Base-by-base conservation (phyloP, 352 stramenopile species). In the Phytophthora tubulina region DNA sequence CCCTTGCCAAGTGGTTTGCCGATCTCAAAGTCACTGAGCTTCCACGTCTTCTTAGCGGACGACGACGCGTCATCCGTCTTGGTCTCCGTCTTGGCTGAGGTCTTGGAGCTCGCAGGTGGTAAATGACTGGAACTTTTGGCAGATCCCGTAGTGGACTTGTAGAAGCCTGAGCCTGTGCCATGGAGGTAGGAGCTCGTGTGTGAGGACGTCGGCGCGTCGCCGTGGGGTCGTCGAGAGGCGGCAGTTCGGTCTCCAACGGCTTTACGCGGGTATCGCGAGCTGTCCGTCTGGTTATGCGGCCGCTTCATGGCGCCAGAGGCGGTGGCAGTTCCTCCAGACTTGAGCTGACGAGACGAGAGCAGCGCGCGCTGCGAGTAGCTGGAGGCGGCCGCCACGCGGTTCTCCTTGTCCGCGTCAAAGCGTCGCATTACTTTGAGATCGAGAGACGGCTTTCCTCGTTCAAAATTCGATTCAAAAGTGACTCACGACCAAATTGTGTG, bases 11-110 rank as follows among this genome's bases (percentile, higher is more conserved):
- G 87, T 1, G 97, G 97, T 62, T 98, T 98, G 45, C 98, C 98
- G 69, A 99, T 99, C 67, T 99, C 97, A 92, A 99, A 99, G 81
- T 99, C 98, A 64, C 91, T 92, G 27, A 99, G 79, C 55, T 92
- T 97, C 97, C 94, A 98, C 39, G 79, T 93, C 73, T 89, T 90
- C 50, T 72, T 74, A 21, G 7, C 44, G 13, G 49, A 49, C 6
- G 53, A 39, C 50, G 53, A 45, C 35, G 67, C 64, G 10, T 45
- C 60, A 15, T 73, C 62, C 30, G 35, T 70, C 48, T 70, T 63
- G 5, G 8, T 69, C 46, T 73, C 45, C 11, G 38, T 53, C 33
- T 61, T 65, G 4, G 38, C 9, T 35, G 56, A 27, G 45, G 38
- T 30, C 17, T 65, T 70, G 31, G 60, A 32, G 44, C 3, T 45